Conservation (phyloP, 2,329 filamentous ascomycete genomes). For the Fusarium bulbicola region DNA sequence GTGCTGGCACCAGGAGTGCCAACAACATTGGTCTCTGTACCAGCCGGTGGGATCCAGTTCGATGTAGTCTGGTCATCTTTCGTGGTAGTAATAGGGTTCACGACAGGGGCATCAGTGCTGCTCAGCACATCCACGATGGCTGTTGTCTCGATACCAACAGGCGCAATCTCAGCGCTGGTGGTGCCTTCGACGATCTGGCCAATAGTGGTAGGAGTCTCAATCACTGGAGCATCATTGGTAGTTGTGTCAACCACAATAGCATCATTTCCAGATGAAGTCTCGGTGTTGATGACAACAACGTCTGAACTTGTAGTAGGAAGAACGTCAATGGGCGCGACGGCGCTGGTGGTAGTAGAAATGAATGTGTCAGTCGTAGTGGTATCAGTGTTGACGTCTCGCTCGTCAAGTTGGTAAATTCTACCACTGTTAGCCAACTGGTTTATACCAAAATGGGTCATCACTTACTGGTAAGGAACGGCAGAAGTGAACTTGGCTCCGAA, state of each 20-base stretch:
- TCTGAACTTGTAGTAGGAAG: background rate
- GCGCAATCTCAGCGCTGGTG: background rate
- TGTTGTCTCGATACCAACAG: background rate
- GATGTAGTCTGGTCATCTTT: background rate
- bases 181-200: background rate
- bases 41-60: background rate
- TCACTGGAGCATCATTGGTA: background rate
- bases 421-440: background rate
- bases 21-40: background rate
- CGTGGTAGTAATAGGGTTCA: background rate
- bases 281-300: background rate
- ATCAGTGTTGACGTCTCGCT: background rate
- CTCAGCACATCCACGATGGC: background rate
- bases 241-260: background rate
- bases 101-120: background rate
- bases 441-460: rapidly evolving
- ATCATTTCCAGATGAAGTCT: background rate
- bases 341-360: background rate
- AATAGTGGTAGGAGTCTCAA: background rate
- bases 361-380: background rate
- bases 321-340: background rate
- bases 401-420: background rate
- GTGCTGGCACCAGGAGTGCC: background rate
- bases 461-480: slow-evolving; percentile 12
- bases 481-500: slow-evolving; percentile 1